Evolutionary conservation across 208 protist genomes (phyloP).

Genomic region (Porcisia deanei): DNA sequence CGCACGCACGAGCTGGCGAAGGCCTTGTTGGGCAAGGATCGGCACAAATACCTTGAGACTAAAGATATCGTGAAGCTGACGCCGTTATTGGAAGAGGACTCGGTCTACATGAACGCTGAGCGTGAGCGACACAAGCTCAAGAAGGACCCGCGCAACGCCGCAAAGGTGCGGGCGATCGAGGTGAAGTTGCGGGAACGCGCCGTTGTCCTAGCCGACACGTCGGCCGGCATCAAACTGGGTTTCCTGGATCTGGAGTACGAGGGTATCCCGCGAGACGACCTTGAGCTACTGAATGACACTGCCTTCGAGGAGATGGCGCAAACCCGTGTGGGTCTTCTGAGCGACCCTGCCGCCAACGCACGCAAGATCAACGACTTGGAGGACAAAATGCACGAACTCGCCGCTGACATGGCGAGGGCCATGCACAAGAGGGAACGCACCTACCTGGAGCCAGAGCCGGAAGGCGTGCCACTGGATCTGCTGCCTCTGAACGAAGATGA

Average conservation of each 20-base stretch:
- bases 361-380: conserved; percentile 68
- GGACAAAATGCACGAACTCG: conserved; percentile 66
- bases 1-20: conserved; percentile 51
- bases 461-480: conserved; percentile 60
- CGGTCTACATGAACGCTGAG: conserved; percentile 50
- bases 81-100: conserved; percentile 47
- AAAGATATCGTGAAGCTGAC: conserved; percentile 48
- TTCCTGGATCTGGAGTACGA: conserved; percentile 73
- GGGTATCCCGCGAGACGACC: conserved; percentile 62
- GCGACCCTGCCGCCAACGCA: conserved; percentile 57
- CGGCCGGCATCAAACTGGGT: conserved; percentile 36
- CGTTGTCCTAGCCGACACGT: conserved; percentile 37
- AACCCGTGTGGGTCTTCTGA: conserved; percentile 40
- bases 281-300: conserved; percentile 54
- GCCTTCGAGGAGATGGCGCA: conserved; percentile 49
- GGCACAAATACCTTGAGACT: conserved; percentile 50
- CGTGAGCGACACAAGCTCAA: conserved; percentile 53
- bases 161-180: conserved; percentile 53
- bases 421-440: conserved; percentile 59
- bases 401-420: conserved; percentile 46
- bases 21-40: conserved; percentile 56
- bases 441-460: conserved; percentile 64
- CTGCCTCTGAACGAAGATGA: conserved; percentile 72
- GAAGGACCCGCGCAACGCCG: conserved; percentile 63
- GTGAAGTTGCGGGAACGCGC: conserved; percentile 37